Evolutionary conservation across 495 filamentous ascomycete genomes (phyloP).

Genomic region (Tetracladium setigerum): DNA sequence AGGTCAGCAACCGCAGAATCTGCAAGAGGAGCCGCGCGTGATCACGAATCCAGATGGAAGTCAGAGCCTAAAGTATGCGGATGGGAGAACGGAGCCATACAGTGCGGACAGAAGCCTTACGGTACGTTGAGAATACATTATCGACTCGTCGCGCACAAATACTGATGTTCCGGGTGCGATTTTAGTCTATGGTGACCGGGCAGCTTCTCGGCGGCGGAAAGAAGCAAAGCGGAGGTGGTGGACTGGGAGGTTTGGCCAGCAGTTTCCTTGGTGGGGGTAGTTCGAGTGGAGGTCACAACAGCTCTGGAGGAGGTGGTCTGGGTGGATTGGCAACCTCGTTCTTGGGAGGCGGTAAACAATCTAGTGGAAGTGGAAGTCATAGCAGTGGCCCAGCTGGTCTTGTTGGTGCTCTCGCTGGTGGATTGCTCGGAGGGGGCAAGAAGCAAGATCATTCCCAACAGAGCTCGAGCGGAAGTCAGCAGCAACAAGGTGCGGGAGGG

Average conservation of each 20-base stretch:
- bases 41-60: constrained; percentile 46
- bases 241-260: constrained; percentile 12
- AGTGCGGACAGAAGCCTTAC: constrained; percentile 16
- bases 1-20: constrained; percentile 14
- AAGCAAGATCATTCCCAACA: constrained; percentile 14
- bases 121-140: constrained; percentile 7
- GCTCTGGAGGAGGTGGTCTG: constrained; percentile 2
- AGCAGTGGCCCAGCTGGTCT: constrained; percentile 14
- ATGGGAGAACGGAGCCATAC: constrained; percentile 40
- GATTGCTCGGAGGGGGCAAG: constrained; percentile 20
- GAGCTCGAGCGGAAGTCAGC: constrained; percentile 9
- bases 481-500: constrained; percentile 12
- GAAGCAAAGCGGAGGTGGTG: constrained; percentile 4
- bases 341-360: constrained; percentile 11
- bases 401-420: constrained; percentile 20
- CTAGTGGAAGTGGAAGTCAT: background rate
- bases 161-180: background rate
- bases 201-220: constrained; percentile 14
- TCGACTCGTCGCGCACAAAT: background rate
- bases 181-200: constrained; percentile 10
- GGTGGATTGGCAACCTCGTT: constrained; percentile 15
- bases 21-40: constrained; percentile 17
- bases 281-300: background rate
- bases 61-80: constrained; percentile 39
- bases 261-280: constrained; percentile 15